Percentiles rank a stretch among this genome's conserved stretches.
phyloP scores from a whole-genome alignment of 495 filamentous ascomycete genomes.

The Lasiosphaeris hirsuta region DNA sequence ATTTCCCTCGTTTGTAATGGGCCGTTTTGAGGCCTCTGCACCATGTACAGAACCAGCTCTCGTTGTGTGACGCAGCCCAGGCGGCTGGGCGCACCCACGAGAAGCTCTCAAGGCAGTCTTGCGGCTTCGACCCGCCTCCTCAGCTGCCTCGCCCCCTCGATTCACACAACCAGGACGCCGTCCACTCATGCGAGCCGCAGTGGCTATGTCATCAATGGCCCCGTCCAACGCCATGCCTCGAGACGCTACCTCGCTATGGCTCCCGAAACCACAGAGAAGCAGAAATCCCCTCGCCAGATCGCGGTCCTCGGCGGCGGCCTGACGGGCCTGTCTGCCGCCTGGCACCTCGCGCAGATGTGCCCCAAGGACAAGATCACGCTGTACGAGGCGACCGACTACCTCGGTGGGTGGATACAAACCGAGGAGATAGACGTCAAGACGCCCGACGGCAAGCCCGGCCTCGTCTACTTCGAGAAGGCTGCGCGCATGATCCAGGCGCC shows the following conservation, averaged over 20 bases:
- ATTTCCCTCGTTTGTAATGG: slow-evolving; percentile 12
- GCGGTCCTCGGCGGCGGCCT: slow-evolving; percentile 87
- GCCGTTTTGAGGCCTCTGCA: not conserved
- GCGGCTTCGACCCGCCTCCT: not conserved
- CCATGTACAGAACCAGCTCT: slow-evolving; percentile 24
- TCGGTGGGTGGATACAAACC: slow-evolving; percentile 86
- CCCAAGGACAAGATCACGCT: slow-evolving; percentile 63
- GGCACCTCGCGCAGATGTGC: slow-evolving; percentile 60
- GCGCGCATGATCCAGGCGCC: slow-evolving; percentile 71
- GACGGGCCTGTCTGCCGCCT: slow-evolving; percentile 80
- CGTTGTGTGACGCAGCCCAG: slow-evolving; percentile 16
- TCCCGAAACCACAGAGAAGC: not conserved
- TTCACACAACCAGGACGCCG: not conserved
- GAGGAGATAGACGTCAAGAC: slow-evolving; percentile 54
- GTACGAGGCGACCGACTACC: slow-evolving; percentile 63
- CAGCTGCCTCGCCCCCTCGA: not conserved
- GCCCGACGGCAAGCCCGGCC: slow-evolving; percentile 43
- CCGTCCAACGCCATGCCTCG: no score
- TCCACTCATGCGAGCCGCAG: not conserved
- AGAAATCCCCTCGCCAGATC: slow-evolving; percentile 35
- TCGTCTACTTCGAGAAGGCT: slow-evolving; percentile 77
- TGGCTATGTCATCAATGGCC: no score
- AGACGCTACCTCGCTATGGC: not conserved
- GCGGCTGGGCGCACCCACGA: not conserved
- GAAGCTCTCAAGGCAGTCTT: not conserved